Evolutionary conservation across 2,329 filamentous ascomycete species (phyloP), one percentile per base, ranked within the genome.

Genomic region (Curvularia sp.): DNA sequence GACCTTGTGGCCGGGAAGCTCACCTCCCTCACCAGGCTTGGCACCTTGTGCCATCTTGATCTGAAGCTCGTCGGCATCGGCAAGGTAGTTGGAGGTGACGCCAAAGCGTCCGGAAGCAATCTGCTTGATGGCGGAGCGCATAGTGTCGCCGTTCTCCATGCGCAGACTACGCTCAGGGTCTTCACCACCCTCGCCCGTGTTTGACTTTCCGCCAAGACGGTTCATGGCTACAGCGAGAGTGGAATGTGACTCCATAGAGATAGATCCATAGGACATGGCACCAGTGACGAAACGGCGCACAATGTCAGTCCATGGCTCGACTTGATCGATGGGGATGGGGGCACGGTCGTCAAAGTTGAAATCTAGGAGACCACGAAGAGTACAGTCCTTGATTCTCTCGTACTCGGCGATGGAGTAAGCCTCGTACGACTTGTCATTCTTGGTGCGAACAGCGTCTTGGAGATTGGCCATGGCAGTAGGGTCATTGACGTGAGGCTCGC

Each of bases 21-120:
- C 94, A 85, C 94, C 94, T 82, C 94, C 94, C 80, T 98, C 94
- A 79, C 94, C 94, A 55, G 94, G 94, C 86, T 98, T 98, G 63
- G 94, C 94, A 77, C 94, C 94, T 80, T 98, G 94, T 9, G 94
- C 94, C 94, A 98, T 98, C 86, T 98, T 98, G 81, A 98, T 98
- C 79, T 98, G 94, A 45, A 98, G 83, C 80, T 98, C 93, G 73
- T 98, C 94, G 18, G 94, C 92, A 77, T 98, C 94, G 49, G 93
- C 92, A 15, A 98, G 87, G 76, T 97, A 98, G 75, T 92, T 91
- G 58, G 92, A 95, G 1, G 94, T 98, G 62, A 97, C 94, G 83
- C 94, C 94, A 73, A 98, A 98, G 73, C 94, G 91, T 63, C 94
- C 94, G 45, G 93, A 97, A 43, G 94, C 94, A 71, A 98, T 91